A percentile compares a stretch with the other conserved stretches of the same genome.
These are phyloP conservation scores for Rhodotorula sphaerocarpa DNA, from an alignment of 768 basidiomycete genomes.

Conservation along the genomic window DNA sequence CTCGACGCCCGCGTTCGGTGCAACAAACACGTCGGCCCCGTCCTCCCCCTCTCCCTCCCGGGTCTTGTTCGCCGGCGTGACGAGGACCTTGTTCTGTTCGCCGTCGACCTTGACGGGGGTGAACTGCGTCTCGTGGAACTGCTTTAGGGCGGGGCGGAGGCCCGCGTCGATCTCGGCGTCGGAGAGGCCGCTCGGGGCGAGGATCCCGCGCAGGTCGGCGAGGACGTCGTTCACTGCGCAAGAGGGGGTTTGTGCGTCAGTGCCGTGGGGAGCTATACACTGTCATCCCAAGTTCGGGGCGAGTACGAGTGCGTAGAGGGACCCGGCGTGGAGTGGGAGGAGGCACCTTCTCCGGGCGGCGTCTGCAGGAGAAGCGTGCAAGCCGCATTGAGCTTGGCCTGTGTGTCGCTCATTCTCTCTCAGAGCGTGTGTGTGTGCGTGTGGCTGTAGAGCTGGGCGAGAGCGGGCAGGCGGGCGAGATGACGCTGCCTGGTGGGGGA, in stretches of 20 bases:
- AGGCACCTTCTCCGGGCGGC: constrained; percentile 28
- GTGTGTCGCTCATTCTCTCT: neutral
- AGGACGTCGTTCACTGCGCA: constrained; percentile 30
- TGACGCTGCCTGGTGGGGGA: no score
- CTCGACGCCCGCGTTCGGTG: constrained; percentile 71
- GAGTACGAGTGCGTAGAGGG: no score
- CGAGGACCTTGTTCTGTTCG: neutral
- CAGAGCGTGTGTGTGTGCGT: neutral
- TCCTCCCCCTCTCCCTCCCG: neutral
- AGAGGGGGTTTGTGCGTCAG: neutral
- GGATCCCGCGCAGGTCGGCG: constrained; percentile 61
- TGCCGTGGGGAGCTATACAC: no score
- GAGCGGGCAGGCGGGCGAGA: neutral
- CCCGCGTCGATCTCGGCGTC: constrained; percentile 73
- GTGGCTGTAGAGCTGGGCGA: neutral
- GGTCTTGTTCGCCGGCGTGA: neutral
- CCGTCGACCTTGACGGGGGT: constrained; percentile 73
- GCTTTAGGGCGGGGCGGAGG: constrained; percentile 64
- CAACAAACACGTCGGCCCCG: constrained; percentile 69
- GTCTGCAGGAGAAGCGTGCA: constrained; percentile 21
- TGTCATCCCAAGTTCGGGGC: no score
- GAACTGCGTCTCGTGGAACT: constrained; percentile 84
- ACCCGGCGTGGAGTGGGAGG: neutral
- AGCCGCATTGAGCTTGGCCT: neutral
- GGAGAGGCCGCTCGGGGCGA: neutral